Conservation (phyloP, 164 flowering plant species). For the Piper longum region DNA sequence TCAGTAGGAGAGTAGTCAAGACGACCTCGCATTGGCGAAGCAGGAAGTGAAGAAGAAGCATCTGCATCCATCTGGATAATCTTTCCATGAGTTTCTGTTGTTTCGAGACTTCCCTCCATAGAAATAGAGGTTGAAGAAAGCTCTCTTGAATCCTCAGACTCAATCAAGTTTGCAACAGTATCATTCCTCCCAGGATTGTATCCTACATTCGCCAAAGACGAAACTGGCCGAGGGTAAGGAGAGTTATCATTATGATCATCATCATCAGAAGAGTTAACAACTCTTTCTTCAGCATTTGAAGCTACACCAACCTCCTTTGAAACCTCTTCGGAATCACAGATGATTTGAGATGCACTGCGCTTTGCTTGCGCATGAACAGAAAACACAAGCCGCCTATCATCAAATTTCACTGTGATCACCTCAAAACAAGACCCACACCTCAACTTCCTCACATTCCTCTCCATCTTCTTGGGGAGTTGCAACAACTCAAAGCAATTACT, state of each 20-base stretch:
- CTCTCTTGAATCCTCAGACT: slow-evolving; percentile 15
- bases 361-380: slow-evolving; percentile 13
- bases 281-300: slow-evolving; percentile 8
- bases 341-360: slow-evolving; percentile 1
- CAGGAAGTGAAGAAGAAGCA: slow-evolving; percentile 17
- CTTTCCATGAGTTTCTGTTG: slow-evolving; percentile 9
- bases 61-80: slow-evolving; percentile 6
- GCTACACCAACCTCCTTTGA: slow-evolving; percentile 9
- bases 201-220: slow-evolving; percentile 4
- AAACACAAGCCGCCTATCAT: slow-evolving; percentile 28
- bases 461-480: slow-evolving; percentile 37
- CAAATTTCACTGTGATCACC: slow-evolving; percentile 22
- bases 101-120: slow-evolving; percentile 22
- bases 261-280: slow-evolving; percentile 17
- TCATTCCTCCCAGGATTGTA: slow-evolving; percentile 1
- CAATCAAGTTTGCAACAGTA: slow-evolving; percentile 10
- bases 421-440: slow-evolving; percentile 66
- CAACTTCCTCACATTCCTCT: slow-evolving; percentile 27
- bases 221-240: slow-evolving; percentile 20
- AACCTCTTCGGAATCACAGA: slow-evolving; percentile 14
- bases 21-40: slow-evolving; percentile 21
- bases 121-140: slow-evolving; percentile 19
- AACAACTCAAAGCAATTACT: slow-evolving; percentile 57
- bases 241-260: slow-evolving; percentile 22
- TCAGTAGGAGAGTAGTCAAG: slow-evolving; percentile 20